Conservation (phyloP, 2,329 filamentous ascomycete species). For the Alternaria panax region DNA sequence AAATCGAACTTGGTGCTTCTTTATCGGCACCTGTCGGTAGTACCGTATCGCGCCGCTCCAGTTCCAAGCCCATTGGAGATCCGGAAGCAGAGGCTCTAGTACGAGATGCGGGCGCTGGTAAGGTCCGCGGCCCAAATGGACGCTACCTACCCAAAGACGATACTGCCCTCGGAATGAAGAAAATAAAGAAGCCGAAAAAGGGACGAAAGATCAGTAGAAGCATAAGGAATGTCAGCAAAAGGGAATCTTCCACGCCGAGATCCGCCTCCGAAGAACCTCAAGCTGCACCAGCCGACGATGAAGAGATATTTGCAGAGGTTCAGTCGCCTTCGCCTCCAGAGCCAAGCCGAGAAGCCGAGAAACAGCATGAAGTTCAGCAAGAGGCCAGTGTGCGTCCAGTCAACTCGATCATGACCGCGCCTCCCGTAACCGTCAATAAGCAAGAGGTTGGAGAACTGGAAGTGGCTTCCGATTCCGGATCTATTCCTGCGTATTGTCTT, state of each 20-base stretch:
- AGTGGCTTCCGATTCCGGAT: neutral
- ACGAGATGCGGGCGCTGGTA: conserved; percentile 19
- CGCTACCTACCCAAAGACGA: conserved; percentile 20
- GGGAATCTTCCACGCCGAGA: neutral
- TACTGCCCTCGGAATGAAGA: neutral
- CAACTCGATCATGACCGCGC: neutral
- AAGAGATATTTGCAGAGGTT: neutral
- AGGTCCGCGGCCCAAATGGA: conserved; percentile 28
- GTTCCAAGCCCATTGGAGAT: neutral
- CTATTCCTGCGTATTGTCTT: conserved; percentile 13
- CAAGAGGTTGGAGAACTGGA: neutral
- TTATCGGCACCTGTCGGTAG: neutral
- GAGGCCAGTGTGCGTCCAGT: neutral
- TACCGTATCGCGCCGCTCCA: neutral
- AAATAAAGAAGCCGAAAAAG: conserved; percentile 9
- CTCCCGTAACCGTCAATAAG: neutral
- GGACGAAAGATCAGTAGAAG: neutral
- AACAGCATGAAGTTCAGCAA: neutral
- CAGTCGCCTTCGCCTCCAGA: conserved; percentile 1
- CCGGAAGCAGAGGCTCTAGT: neutral
- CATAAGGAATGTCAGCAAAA: neutral
- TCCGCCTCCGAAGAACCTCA: neutral
- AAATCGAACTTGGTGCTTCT: neutral
- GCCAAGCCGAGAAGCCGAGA: neutral
- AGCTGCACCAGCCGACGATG: neutral